Percentiles rank a stretch among this genome's conserved stretches.
phyloP scores from a whole-genome alignment of 805 yeast genomes.

The Zygotorulaspora chibaensis region DNA sequence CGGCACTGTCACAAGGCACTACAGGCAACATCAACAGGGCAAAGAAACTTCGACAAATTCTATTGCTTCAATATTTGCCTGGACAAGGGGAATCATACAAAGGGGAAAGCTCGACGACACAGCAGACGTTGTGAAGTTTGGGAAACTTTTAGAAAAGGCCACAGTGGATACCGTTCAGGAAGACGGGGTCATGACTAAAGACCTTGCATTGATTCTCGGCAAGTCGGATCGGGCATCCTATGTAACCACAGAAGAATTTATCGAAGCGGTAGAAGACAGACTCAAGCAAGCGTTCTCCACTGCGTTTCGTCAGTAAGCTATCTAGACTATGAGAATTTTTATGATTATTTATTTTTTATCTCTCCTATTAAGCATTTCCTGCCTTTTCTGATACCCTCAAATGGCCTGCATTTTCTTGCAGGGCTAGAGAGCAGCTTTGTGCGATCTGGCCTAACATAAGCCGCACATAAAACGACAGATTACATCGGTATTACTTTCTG shows the following conservation, averaged over 20 bases:
- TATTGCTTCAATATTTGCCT: constrained; percentile 94
- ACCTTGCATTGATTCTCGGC: constrained; percentile 85
- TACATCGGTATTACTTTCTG: too few relatives aligned
- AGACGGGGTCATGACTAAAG: constrained; percentile 93
- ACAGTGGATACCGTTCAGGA: constrained; percentile 78
- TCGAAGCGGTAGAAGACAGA: constrained; percentile 73
- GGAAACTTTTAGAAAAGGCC: constrained; percentile 72
- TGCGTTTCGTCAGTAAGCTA: constrained; percentile 5
- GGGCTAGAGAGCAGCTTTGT: too few relatives aligned
- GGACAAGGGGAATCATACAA: constrained; percentile 91
- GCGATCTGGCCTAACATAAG: too few relatives aligned
- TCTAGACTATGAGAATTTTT: too few relatives aligned
- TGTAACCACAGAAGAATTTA: constrained; percentile 89
- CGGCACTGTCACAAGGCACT: constrained; percentile 97
- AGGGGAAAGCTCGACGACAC: constrained; percentile 87
- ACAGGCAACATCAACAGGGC: constrained; percentile 92
- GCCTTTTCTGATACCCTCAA: too few relatives aligned
- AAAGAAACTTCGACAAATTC: constrained; percentile 97
- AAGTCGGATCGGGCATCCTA: constrained; percentile 76
- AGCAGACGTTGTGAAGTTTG: constrained; percentile 80
- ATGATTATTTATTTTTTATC: too few relatives aligned
- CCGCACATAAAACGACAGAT: too few relatives aligned
- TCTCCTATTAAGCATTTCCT: too few relatives aligned
- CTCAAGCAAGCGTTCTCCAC: constrained; percentile 36
- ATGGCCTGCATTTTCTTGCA: too few relatives aligned